Evolutionary conservation across 768 basidiomycete genomes (phyloP).

Genomic region (Fomitopsis serialis): DNA sequence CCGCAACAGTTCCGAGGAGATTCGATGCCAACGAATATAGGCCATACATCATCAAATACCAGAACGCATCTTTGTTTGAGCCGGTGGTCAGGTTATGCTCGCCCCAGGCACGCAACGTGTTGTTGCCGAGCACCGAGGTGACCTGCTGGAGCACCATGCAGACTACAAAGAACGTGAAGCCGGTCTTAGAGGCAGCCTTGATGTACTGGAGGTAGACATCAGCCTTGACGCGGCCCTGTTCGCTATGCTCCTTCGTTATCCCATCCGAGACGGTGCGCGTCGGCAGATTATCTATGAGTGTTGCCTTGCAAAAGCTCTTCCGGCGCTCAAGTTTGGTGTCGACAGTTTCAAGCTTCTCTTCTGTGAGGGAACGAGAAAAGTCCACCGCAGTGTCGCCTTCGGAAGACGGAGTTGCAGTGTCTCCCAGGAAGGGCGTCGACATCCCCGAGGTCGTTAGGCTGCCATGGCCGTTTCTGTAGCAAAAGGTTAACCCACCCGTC

Average conservation of each 20-base stretch:
- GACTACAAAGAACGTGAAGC: slow-evolving; percentile 55
- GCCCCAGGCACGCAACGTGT: slow-evolving; percentile 77
- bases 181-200: slow-evolving; percentile 68
- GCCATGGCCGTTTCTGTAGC: slow-evolving; percentile 23
- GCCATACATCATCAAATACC: slow-evolving; percentile 62
- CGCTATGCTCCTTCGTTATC: slow-evolving; percentile 63
- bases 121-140: slow-evolving; percentile 51
- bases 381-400: slow-evolving; percentile 19
- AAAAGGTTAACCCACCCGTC: background rate
- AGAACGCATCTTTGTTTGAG: slow-evolving; percentile 49
- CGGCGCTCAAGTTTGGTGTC: slow-evolving; percentile 54
- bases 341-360: slow-evolving; percentile 26
- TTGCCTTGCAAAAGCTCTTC: slow-evolving; percentile 54
- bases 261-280: slow-evolving; percentile 40
- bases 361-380: slow-evolving; percentile 15
- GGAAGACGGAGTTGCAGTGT: slow-evolving; percentile 22
- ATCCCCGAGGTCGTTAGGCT: slow-evolving; percentile 18
- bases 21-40: slow-evolving; percentile 56
- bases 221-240: slow-evolving; percentile 76
- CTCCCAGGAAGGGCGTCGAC: slow-evolving; percentile 26
- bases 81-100: slow-evolving; percentile 66
- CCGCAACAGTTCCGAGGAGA: slow-evolving; percentile 46
- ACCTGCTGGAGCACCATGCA: slow-evolving; percentile 52
- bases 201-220: slow-evolving; percentile 78
- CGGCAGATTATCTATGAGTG: slow-evolving; percentile 36